A percentile compares a stretch with the other conserved stretches of the same genome.
Evolutionary conservation across 176 grass and related monocot genomes (phyloP).

Genomic region (Ensete glaucum): DNA sequence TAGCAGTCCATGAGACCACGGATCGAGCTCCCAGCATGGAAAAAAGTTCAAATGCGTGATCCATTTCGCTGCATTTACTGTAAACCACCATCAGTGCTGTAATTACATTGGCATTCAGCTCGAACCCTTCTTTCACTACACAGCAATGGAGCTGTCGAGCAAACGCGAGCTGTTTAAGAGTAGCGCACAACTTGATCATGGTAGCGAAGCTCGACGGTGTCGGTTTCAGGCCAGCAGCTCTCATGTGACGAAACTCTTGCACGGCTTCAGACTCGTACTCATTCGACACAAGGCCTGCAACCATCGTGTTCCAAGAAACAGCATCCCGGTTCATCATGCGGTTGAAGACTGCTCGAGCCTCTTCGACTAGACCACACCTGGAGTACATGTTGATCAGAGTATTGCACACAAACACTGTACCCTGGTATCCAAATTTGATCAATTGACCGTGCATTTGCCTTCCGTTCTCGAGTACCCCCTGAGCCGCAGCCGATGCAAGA

Average conservation of each 20-base stretch:
- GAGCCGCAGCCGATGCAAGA: constrained; percentile 31
- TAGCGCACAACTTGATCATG: constrained; percentile 58
- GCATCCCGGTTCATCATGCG: constrained; percentile 36
- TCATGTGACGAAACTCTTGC: constrained; percentile 39
- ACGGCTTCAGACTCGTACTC: constrained; percentile 35
- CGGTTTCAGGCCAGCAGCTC: constrained; percentile 19
- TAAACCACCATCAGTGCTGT: constrained; percentile 50
- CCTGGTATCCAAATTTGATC: constrained; percentile 39
- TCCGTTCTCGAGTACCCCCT: constrained; percentile 18
- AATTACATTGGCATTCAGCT: constrained; percentile 37
- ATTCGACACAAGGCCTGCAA: constrained; percentile 47
- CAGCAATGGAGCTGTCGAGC: constrained; percentile 54
- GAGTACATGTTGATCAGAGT: constrained; percentile 62
- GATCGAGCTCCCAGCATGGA: constrained; percentile 30
- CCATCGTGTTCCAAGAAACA: constrained; percentile 58
- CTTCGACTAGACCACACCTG: constrained; percentile 36
- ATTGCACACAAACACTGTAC: constrained; percentile 32
- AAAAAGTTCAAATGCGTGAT: constrained; percentile 41
- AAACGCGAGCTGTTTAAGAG: constrained; percentile 37
- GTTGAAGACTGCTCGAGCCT: constrained; percentile 44
- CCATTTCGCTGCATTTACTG: constrained; percentile 42
- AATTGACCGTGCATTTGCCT: constrained; percentile 28
- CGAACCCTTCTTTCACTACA: constrained; percentile 40
- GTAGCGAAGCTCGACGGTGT: constrained; percentile 50
- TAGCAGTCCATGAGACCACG: constrained; percentile 71